Conservation (phyloP, 768 basidiomycete genomes). For the Solioccasus polychromus region DNA sequence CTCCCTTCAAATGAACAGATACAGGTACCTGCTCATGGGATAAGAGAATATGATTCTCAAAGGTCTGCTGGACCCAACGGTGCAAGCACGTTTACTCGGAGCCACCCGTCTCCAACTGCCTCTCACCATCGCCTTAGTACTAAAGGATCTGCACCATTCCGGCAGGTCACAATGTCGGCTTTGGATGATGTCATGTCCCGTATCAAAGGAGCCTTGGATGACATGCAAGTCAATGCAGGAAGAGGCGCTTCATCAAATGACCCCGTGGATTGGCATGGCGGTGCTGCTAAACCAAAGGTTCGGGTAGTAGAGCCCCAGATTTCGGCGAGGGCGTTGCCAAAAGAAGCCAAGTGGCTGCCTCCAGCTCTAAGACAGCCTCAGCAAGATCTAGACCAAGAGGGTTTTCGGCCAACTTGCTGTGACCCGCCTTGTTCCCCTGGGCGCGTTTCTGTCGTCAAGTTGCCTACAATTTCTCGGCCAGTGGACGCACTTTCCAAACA, state of each 20-base stretch:
- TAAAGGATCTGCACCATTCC: slow-evolving; percentile 32
- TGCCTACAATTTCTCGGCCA: slow-evolving; percentile 44
- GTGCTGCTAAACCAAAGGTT: slow-evolving; percentile 21
- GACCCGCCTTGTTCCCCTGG: slow-evolving; percentile 50
- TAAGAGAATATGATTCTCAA: slow-evolving; percentile 19
- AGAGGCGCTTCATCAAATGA: slow-evolving; percentile 19
- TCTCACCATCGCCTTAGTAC: slow-evolving; percentile 22
- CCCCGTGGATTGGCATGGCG: slow-evolving; percentile 19
- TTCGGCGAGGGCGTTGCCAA: slow-evolving; percentile 21
- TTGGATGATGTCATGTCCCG: slow-evolving; percentile 82
- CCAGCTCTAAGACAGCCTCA: slow-evolving; percentile 45
- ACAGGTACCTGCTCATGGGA: slow-evolving; percentile 9
- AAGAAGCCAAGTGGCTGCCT: slow-evolving; percentile 53
- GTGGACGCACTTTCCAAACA: slow-evolving; percentile 46
- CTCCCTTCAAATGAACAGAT: slow-evolving; percentile 8
- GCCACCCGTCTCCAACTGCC: slow-evolving; percentile 14
- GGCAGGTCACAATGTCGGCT: slow-evolving; percentile 64
- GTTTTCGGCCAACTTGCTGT: slow-evolving; percentile 43
- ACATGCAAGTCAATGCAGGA: slow-evolving; percentile 53
- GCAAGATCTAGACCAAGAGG: slow-evolving; percentile 41
- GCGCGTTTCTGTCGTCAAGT: slow-evolving; percentile 38
- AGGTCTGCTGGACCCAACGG: slow-evolving; percentile 20
- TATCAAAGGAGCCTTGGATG: slow-evolving; percentile 76
- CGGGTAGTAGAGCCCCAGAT: slow-evolving; percentile 15
- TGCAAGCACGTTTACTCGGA: slow-evolving; percentile 10